Percentiles rank a stretch among this genome's conserved stretches.
Conservation (phyloP, 805 yeast species). For the Suhomyces vadensis region DNA sequence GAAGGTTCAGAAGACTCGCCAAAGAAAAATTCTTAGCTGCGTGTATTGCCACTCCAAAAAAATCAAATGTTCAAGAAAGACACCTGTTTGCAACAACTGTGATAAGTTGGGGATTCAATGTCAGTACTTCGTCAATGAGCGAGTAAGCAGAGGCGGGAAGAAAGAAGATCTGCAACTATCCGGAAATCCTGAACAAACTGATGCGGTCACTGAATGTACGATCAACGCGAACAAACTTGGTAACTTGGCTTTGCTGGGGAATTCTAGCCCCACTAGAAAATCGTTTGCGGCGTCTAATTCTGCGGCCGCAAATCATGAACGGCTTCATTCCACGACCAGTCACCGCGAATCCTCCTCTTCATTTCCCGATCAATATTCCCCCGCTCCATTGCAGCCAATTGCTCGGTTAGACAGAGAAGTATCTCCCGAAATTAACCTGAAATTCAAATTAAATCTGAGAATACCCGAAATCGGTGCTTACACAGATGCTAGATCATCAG, state of each 20-base stretch:
- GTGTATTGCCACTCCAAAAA: constrained; percentile 61
- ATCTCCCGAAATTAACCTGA: not conserved
- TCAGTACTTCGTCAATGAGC: constrained; percentile 57
- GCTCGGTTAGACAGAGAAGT: not conserved
- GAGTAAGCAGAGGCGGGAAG: constrained; percentile 50
- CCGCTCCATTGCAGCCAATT: too few relatives aligned
- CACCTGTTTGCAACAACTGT: constrained; percentile 60
- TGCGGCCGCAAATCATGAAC: too few relatives aligned
- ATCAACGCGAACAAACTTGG: not conserved
- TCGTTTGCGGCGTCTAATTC: too few relatives aligned
- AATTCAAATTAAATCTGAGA: not conserved
- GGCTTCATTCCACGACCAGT: too few relatives aligned
- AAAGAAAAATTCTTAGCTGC: constrained; percentile 57
- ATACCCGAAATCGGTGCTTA: not conserved
- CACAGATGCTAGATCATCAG: not conserved
- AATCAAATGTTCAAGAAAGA: constrained; percentile 60
- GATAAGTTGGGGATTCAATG: constrained; percentile 48
- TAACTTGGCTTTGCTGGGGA: too few relatives aligned
- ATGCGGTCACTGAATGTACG: too few relatives aligned
- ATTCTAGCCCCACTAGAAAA: too few relatives aligned
- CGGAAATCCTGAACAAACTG: too few relatives aligned
- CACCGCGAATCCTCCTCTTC: too few relatives aligned
- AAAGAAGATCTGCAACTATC: too few relatives aligned
- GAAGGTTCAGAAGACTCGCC: constrained; percentile 63
- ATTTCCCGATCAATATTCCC: too few relatives aligned